These are phyloP conservation scores for Daldinia eschscholtzii DNA, from an alignment of 2,329 filamentous ascomycete species.

Conservation along the genomic window DNA sequence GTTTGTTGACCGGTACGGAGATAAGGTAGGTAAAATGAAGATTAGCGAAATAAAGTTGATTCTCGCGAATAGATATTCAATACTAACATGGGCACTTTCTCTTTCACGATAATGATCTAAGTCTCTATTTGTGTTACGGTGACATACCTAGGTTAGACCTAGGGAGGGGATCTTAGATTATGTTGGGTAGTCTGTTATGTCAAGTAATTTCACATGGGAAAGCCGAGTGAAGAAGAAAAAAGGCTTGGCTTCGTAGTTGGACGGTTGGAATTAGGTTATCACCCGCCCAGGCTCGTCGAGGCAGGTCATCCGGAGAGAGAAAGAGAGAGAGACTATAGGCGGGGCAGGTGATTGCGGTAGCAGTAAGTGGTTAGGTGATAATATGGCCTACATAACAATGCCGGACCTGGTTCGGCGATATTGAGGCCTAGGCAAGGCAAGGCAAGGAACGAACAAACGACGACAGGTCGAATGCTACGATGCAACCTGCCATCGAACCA, in stretches of 20 bases:
- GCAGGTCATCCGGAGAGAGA: conserved; percentile 8
- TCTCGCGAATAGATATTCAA: neutral
- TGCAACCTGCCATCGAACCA: conserved; percentile 6
- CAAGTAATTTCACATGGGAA: conserved; percentile 12
- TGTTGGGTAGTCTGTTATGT: neutral
- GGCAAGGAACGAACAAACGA: neutral
- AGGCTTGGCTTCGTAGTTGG: neutral
- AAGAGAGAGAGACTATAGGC: neutral
- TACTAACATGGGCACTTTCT: neutral
- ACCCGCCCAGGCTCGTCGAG: conserved; percentile 2
- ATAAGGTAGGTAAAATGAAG: neutral
- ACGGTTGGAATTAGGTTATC: conserved; percentile 13
- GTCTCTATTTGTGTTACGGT: neutral
- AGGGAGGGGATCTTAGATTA: neutral
- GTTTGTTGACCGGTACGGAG: neutral
- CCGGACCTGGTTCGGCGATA: neutral
- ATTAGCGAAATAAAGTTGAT: neutral
- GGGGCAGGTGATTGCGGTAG: conserved; percentile 5
- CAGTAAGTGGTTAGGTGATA: too few species aligned
- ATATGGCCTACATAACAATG: too few species aligned
- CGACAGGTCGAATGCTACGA: conserved; percentile 6
- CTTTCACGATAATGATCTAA: neutral
- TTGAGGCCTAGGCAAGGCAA: neutral
- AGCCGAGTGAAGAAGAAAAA: neutral
- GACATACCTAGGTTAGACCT: neutral